Base-by-base conservation (phyloP, 2,329 filamentous ascomycete genomes). In the Alternaria viburni region DNA sequence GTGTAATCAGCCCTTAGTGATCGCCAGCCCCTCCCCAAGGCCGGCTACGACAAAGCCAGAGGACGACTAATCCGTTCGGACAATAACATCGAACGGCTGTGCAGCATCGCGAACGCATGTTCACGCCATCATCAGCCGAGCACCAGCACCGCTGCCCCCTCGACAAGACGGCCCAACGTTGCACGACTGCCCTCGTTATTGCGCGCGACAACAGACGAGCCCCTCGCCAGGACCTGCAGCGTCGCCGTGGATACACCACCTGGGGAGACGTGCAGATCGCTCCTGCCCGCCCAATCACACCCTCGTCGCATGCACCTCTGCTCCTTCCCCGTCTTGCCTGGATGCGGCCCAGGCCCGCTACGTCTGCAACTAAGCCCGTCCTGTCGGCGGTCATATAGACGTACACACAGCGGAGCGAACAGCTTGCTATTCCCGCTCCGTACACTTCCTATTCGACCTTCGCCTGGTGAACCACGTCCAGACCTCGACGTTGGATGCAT, bases 301-400 rank as follows among this genome's bases (percentile, higher is more conserved):
- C 52, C 54, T 4, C 36, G 17, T 41, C 61, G 56, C 62, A 50
- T 69, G 49, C 63, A 67, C 56, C 62, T 55, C 50, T 47, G 52
- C 57, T 56, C 41, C 62, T 55, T 58, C 63, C 61, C 59, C 57
- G 60, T 62, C 60, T 41, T 62, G 51, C 56, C 57, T 59, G 57
- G 56, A 61, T 59, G 67, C 65, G 65, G 67, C 66, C 71, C 68
- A 74, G 68, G 62, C 71, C 67, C 63, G 64, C 68, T 69, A 69
- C 65, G 49, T 49, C 64, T 73, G 68, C 69, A 69, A 61, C 67
- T 57, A 55, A 65, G 56, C 59, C 61, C 55, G 64, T 23, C 50
- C 47, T 55, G 44, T 50, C 47, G 44, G 45, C 60, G 23, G 60
- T 61, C 69, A 65, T 64, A 55, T 59, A 57, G 45, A 41, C 44